Conservation (phyloP, 441 rosid genomes). For the California macrophylla region DNA sequence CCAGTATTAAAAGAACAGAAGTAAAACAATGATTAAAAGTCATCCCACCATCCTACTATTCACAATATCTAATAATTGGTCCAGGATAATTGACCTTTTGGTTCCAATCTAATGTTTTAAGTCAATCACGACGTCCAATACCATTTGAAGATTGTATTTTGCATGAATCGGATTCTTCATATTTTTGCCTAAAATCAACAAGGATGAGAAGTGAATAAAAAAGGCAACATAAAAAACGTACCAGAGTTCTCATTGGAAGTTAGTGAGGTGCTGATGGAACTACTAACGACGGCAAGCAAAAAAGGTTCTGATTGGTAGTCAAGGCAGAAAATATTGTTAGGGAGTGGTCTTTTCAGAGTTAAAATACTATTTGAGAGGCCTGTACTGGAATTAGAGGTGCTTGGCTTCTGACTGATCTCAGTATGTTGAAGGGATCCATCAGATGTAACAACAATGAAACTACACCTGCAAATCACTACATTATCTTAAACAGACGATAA, state of each 20-base stretch:
- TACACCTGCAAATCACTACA: conserved; percentile 47
- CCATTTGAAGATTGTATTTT: not conserved
- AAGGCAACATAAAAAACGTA: conserved; percentile 22
- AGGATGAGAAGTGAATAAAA: conserved; percentile 13
- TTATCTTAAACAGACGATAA: conserved; percentile 15
- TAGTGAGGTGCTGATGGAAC: conserved; percentile 33
- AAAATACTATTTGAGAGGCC: conserved; percentile 28
- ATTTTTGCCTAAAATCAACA: not conserved
- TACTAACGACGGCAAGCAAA: conserved; percentile 54
- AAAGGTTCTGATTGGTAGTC: conserved; percentile 56
- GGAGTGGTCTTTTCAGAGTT: conserved; percentile 46
- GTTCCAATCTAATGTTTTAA: conserved; percentile 7
- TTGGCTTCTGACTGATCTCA: conserved; percentile 62
- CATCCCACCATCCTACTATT: not conserved
- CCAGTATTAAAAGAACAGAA: conserved; percentile 1
- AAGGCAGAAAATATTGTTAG: conserved; percentile 56
- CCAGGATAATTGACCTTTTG: not conserved
- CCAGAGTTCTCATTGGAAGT: conserved; percentile 43
- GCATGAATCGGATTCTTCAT: not conserved
- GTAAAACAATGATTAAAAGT: not conserved
- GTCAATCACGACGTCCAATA: not conserved
- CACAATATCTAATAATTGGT: not conserved
- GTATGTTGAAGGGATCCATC: conserved; percentile 63
- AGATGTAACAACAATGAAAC: conserved; percentile 50
- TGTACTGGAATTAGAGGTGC: conserved; percentile 44